These are phyloP conservation scores for Ceratorhiza oryzae-sativae DNA, from an alignment of 1,284 basidiomycete species.

Conservation along the genomic window DNA sequence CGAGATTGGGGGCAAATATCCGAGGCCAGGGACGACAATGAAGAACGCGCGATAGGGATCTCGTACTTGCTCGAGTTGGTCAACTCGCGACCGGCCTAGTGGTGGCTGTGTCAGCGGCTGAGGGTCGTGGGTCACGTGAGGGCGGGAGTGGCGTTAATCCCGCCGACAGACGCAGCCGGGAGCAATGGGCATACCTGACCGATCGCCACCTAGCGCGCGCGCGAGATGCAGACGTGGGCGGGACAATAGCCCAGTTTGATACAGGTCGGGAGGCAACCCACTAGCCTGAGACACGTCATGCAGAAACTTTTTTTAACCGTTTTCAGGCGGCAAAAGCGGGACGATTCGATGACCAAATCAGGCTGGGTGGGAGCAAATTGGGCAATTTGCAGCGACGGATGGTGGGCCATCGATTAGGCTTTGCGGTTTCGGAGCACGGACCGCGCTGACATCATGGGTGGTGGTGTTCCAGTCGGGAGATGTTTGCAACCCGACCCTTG, in stretches of 20 bases:
- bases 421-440: neutral
- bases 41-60: neutral
- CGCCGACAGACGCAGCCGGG: too few species aligned
- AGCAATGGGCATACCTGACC: too few species aligned
- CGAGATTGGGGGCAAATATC: neutral
- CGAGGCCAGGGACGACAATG: neutral
- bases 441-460: conserved; percentile 4
- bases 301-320: neutral
- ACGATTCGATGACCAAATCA: neutral
- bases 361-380: neutral
- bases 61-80: neutral
- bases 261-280: neutral
- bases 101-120: neutral
- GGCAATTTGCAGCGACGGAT: conserved; percentile 3
- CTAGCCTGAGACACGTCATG: too few species aligned
- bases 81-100: neutral
- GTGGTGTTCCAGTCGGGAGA: neutral
- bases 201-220: too few species aligned
- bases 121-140: neutral
- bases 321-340: conserved; percentile 15
- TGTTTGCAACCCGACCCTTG: neutral
- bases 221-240: too few species aligned
- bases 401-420: neutral
- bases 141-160: too few species aligned
- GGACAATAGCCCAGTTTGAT: neutral